Conservation (phyloP, 306 rosid genomes). For the Trifolium fragiferum region DNA sequence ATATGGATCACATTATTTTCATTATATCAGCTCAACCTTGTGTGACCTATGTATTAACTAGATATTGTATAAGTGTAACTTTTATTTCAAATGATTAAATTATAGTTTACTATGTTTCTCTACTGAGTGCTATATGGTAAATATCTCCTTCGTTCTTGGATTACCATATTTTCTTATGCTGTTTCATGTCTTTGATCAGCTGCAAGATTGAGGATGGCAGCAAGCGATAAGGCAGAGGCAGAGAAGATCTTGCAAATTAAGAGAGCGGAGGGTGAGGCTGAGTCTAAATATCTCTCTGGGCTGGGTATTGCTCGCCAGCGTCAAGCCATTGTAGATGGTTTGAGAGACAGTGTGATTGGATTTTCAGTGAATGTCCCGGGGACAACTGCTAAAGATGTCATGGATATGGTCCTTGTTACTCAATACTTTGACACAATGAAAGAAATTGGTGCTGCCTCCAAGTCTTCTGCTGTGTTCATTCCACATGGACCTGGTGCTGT, state of each 20-base stretch:
- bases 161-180: background rate
- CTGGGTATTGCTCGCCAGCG: constrained; percentile 94
- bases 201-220: constrained; percentile 90
- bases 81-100: no score
- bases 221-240: constrained; percentile 96
- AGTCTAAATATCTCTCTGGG: constrained; percentile 84
- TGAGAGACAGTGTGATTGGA: constrained; percentile 90
- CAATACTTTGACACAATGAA: constrained; percentile 97
- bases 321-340: constrained; percentile 92
- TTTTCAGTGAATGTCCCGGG: constrained; percentile 92
- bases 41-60: constrained; percentile 6
- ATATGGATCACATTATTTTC: constrained; percentile 25
- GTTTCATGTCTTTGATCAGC: constrained; percentile 55
- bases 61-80: background rate
- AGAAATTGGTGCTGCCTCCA: constrained; percentile 90
- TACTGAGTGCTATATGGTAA: constrained; percentile 6
- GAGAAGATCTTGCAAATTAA: constrained; percentile 89
- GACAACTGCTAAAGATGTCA: constrained; percentile 85
- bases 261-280: constrained; percentile 96
- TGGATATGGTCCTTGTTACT: constrained; percentile 98
- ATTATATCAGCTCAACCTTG: background rate
- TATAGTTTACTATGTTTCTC: constrained; percentile 14
- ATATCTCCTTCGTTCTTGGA: background rate
- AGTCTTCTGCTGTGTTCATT: constrained; percentile 87
- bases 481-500: constrained; percentile 99